These are phyloP conservation scores for Russula abietina DNA, from an alignment of 768 basidiomycete species.

Conservation along the genomic window DNA sequence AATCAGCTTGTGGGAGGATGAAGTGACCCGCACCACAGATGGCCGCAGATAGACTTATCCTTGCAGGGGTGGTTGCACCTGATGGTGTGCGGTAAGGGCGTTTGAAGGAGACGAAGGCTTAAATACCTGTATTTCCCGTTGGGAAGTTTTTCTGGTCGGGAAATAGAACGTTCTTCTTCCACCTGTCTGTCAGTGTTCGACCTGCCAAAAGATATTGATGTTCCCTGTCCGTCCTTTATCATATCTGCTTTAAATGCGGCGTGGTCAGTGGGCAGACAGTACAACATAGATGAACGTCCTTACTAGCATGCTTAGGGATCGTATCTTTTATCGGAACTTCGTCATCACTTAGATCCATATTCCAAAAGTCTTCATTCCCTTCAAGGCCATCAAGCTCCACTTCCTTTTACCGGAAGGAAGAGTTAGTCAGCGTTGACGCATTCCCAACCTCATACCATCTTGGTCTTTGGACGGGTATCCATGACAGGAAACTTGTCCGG, in stretches of 20 bases:
- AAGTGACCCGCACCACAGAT: conserved; percentile 52
- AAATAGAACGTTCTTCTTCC: background rate
- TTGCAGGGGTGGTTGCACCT: conserved; percentile 82
- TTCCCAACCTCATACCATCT: conserved; percentile 39
- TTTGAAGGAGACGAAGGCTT: background rate
- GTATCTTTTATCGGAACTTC: conserved; percentile 29
- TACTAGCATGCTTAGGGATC: conserved; percentile 32
- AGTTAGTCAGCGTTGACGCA: background rate
- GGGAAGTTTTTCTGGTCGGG: conserved; percentile 38
- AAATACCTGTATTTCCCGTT: conserved; percentile 57
- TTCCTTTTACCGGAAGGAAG: conserved; percentile 42
- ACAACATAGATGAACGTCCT: background rate
- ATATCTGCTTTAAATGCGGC: background rate
- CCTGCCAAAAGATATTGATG: background rate
- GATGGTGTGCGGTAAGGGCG: background rate
- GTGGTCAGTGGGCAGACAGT: background rate
- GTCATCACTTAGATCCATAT: conserved; percentile 37
- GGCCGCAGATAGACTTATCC: conserved; percentile 67
- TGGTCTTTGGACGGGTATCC: conserved; percentile 63
- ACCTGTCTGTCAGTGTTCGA: background rate
- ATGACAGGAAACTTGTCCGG: conserved; percentile 56
- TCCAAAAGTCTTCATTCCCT: conserved; percentile 64
- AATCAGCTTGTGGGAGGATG: background rate
- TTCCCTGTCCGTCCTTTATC: background rate
- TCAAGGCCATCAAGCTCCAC: conserved; percentile 61